These are phyloP conservation scores for Ambrosiella cleistominuta DNA, from an alignment of 2,329 filamentous ascomycete species.

Conservation along the genomic window DNA sequence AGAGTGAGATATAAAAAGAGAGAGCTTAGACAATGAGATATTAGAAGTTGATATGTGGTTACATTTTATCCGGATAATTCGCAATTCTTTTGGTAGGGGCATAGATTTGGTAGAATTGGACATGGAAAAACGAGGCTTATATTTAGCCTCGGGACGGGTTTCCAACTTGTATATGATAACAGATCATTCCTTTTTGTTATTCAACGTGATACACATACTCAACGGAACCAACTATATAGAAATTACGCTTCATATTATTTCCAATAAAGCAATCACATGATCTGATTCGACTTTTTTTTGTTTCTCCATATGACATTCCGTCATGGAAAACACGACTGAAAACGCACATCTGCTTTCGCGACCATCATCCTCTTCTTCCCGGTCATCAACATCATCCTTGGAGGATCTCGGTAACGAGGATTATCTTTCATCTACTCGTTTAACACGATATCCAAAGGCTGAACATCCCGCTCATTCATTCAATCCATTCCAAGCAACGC, in stretches of 20 bases:
- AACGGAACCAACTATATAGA: too few species aligned
- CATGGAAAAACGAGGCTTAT: not conserved
- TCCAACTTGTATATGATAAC: too few species aligned
- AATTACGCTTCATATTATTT: not conserved
- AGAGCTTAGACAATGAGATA: not conserved
- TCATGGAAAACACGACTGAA: not conserved
- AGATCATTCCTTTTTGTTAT: too few species aligned
- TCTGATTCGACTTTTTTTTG: not conserved
- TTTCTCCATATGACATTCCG: not conserved
- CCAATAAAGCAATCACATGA: not conserved
- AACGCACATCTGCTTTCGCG: not conserved
- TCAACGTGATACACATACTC: too few species aligned
- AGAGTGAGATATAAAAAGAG: not conserved
- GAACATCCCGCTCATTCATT: not conserved
- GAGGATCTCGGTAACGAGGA: not conserved
- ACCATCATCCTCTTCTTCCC: not conserved
- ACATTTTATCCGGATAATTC: not conserved
- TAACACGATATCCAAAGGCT: conserved; percentile 2
- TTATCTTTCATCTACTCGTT: conserved; percentile 2
- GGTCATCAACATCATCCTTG: not conserved
- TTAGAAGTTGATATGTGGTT: not conserved
- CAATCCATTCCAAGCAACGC: not conserved
- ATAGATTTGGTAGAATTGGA: not conserved
- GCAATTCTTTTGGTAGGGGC: not conserved
- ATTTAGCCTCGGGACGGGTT: not conserved